A percentile compares a stretch with the other conserved stretches of the same genome.
Evolutionary conservation across 306 rosid genomes (phyloP).

Genomic region (Trichosanthes truncata): DNA sequence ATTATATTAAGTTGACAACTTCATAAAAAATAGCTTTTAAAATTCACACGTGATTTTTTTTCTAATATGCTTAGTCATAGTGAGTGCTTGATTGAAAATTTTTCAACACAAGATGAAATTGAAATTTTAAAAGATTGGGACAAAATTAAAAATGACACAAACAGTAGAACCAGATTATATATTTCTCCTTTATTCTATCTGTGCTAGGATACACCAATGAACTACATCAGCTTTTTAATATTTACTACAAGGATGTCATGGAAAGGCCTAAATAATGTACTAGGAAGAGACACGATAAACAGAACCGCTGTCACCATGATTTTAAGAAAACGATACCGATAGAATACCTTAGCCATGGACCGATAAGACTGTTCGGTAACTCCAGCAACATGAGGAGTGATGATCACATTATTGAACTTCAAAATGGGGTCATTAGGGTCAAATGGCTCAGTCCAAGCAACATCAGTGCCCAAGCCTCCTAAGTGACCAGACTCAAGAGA

Average conservation of each 20-base stretch:
- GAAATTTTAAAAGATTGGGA: neutral
- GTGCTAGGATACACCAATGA: neutral
- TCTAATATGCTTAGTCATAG: too few species aligned
- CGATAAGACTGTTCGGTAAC: conserved; percentile 71
- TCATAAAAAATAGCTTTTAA: too few species aligned
- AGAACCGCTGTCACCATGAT: neutral
- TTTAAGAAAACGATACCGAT: neutral
- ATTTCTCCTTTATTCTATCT: neutral
- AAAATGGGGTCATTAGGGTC: conserved; percentile 63
- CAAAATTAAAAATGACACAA: neutral
- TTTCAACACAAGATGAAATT: too few species aligned
- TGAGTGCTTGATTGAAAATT: too few species aligned
- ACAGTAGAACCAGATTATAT: neutral
- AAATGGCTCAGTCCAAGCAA: conserved; percentile 88
- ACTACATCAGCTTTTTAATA: neutral
- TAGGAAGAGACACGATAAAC: neutral
- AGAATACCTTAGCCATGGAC: conserved; percentile 72
- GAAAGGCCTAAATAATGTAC: neutral
- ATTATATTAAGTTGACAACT: too few species aligned
- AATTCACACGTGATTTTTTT: too few species aligned
- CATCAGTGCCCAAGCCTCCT: conserved; percentile 85
- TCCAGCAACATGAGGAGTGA: conserved; percentile 91
- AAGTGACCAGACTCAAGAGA: conserved; percentile 58
- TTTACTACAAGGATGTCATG: neutral
- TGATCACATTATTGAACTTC: conserved; percentile 53